A percentile compares a stretch with the other conserved stretches of the same genome.
Conservation (phyloP, 192 early-diverging fungal species). For the Backusella luteola region DNA sequence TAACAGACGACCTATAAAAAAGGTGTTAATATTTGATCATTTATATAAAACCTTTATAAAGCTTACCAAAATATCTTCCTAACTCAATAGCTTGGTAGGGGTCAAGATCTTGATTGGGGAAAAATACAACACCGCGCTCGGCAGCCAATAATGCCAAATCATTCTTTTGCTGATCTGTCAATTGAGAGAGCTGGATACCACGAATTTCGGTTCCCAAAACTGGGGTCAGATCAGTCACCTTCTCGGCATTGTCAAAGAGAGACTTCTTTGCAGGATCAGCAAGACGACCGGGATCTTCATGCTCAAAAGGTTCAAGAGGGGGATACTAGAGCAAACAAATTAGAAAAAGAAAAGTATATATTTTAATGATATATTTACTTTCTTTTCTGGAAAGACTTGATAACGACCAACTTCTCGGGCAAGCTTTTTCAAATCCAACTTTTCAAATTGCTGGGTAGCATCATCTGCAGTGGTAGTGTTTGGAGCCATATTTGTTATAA, state of each 20-base stretch:
- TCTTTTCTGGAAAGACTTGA: not conserved
- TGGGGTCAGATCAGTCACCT: slow-evolving; percentile 55
- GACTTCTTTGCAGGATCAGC: slow-evolving; percentile 57
- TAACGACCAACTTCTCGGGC: not conserved
- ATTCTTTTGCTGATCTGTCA: slow-evolving; percentile 59
- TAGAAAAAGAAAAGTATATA: not conserved
- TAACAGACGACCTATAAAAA: slow-evolving; percentile 20
- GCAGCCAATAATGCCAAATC: slow-evolving; percentile 62
- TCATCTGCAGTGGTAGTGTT: not conserved
- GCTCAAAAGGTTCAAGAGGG: slow-evolving; percentile 19
- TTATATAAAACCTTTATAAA: slow-evolving; percentile 2
- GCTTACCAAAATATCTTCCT: slow-evolving; percentile 44
- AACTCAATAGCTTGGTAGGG: slow-evolving; percentile 54
- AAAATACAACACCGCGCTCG: slow-evolving; percentile 68
- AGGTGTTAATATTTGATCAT: not conserved
- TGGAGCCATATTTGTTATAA: not conserved
- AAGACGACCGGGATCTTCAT: slow-evolving; percentile 33
- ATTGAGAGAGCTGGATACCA: slow-evolving; percentile 53
- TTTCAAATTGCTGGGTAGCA: not conserved
- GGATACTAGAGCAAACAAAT: slow-evolving; percentile 14
- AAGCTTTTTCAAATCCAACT: slow-evolving; percentile 9
- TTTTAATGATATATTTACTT: not conserved
- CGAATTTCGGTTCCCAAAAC: slow-evolving; percentile 67
- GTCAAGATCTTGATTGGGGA: slow-evolving; percentile 64
- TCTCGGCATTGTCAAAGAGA: slow-evolving; percentile 51